Evolutionary conservation across 805 yeast genomes (phyloP).

Genomic region (Candida rishiriensis): DNA sequence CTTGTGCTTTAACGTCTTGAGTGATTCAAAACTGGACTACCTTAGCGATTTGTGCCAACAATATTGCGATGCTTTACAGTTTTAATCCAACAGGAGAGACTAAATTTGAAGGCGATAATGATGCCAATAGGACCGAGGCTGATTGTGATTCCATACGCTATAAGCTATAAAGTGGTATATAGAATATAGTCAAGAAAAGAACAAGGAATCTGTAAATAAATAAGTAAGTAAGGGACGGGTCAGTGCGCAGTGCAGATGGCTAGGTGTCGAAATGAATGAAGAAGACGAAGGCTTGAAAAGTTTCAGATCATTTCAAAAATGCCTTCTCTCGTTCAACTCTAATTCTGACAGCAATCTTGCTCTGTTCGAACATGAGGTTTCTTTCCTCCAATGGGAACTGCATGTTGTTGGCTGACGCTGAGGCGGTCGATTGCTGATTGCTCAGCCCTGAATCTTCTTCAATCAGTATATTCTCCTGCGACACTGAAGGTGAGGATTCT

Average conservation of each 20-base stretch:
- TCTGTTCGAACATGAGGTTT: constrained; percentile 25
- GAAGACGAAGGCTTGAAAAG: background rate
- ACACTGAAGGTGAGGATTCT: constrained; percentile 11
- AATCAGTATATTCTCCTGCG: constrained; percentile 12
- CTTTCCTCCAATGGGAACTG: constrained; percentile 24
- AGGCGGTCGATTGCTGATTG: constrained; percentile 6
- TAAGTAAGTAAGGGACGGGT: background rate
- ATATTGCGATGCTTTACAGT: constrained; percentile 36
- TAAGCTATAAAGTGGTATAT: background rate
- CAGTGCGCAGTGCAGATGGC: background rate
- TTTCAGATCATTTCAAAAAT: constrained; percentile 6
- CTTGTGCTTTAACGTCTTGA: constrained; percentile 33
- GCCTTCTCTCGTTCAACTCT: constrained; percentile 32
- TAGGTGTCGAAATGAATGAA: background rate
- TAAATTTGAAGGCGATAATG: background rate
- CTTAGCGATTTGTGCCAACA: constrained; percentile 36
- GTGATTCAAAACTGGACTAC: constrained; percentile 33
- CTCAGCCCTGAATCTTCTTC: constrained; percentile 5
- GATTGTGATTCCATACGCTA: background rate
- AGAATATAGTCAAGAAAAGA: background rate
- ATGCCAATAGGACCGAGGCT: too few relatives aligned
- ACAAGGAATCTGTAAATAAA: background rate
- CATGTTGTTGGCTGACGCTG: constrained; percentile 9
- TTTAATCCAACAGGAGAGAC: constrained; percentile 10
- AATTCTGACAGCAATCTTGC: constrained; percentile 30